Evolutionary conservation across 495 filamentous ascomycete genomes (phyloP), one percentile per base, ranked within the genome.

Genomic region (Hypoxylon crocopeplum): DNA sequence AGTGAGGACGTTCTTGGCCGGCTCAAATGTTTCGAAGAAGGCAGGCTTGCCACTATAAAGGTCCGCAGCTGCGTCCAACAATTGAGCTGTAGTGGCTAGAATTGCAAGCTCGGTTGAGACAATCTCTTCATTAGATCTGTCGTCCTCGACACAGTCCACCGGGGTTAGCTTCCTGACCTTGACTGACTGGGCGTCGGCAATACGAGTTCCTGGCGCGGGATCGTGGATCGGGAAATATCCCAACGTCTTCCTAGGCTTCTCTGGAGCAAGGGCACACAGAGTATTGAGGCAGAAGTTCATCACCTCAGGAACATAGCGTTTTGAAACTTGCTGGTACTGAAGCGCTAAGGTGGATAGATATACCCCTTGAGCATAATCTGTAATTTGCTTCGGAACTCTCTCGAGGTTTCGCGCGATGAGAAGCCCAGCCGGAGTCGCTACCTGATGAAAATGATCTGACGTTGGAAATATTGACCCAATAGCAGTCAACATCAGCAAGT

Each of bases 361-460:
- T n/a, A 85, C 82, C 17, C 94, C 94, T 13, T 77, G 87, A 7
- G 83, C 81, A 32, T 91, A 82, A 56, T 92, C 88, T 19, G 77
- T 66, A 4, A 91, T 72, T 2, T 72, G 71, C 33, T 82, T 79
- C 0, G 90, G 88, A 21, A 85, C 76, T 41, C 84, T 89, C 62
- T 95, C 90, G n/a, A 98, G 79, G 68, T 89, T 97, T 39, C 89
- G 82, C 22, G 84, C 82, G 70, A 98, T 88, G 44, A 81, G 83
- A 5, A 97, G 82, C 67, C 90, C 88, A 1, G 93, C 89, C 0
- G 94, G 94, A 3, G 94, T 98, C 40, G 89, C 86, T 12, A 98
- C 88, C 49, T 92, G 88, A 62, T 98, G 94, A 72, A 97, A 98
- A 71, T 96, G 91, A 74, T 99, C 94, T 0, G 91, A 96, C 0